Percentiles rank a stretch among this genome's conserved stretches.
These are phyloP conservation scores for Sordariomycetes sp. DNA, from an alignment of 2,329 filamentous ascomycete genomes.

Conservation along the genomic window DNA sequence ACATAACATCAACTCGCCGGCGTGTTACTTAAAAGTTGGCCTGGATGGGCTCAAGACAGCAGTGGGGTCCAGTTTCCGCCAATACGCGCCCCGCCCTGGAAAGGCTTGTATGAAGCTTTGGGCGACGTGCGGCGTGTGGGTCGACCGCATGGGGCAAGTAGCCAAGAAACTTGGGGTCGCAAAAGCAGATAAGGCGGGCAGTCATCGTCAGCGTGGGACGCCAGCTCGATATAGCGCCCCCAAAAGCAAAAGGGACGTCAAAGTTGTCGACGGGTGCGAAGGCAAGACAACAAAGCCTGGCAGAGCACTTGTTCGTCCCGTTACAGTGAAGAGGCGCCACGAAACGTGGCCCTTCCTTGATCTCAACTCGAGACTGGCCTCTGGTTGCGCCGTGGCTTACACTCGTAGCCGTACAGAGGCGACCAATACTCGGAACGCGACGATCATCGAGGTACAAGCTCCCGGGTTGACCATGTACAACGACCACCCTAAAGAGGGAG, in stretches of 20 bases:
- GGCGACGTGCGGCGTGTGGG: background rate
- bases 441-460: background rate
- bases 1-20: background rate
- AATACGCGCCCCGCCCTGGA: background rate
- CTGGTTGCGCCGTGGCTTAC: background rate
- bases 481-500: background rate
- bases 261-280: background rate
- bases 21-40: background rate
- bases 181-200: background rate
- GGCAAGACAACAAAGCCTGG: background rate
- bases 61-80: background rate
- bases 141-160: background rate
- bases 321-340: background rate
- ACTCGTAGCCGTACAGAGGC: background rate
- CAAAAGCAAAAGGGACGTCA: background rate
- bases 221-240: background rate
- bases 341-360: background rate
- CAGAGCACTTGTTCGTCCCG: background rate
- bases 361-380: background rate
- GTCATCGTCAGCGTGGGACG: background rate
- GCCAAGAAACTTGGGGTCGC: background rate
- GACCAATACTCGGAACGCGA: background rate
- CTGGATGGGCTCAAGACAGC: background rate
- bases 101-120: background rate
- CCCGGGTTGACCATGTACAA: background rate